A percentile compares a stretch with the other conserved stretches of the same genome.
These are phyloP conservation scores for Cruciata laevipes DNA, from an alignment of 257 asterid species.

Conservation along the genomic window DNA sequence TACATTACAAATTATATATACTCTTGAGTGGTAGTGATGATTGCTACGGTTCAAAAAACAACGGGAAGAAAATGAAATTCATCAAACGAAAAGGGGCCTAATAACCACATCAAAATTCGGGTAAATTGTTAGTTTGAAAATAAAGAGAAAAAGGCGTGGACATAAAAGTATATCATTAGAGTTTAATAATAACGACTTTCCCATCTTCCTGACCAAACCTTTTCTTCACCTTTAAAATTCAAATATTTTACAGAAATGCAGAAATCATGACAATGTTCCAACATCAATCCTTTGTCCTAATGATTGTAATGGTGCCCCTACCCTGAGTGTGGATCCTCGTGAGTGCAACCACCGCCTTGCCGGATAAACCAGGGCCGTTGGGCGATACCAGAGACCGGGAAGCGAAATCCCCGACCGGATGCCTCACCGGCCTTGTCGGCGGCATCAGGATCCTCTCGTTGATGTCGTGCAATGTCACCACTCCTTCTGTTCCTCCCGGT, in stretches of 20 bases:
- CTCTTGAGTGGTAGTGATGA: not conserved
- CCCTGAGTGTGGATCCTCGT: constrained; percentile 86
- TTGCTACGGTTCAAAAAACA: not conserved
- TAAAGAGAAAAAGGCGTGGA: not conserved
- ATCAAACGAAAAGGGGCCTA: not conserved
- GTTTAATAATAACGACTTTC: not conserved
- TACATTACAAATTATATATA: not conserved
- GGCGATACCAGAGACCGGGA: constrained; percentile 53
- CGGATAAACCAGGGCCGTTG: constrained; percentile 80
- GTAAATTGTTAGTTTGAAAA: not conserved
- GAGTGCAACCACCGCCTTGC: constrained; percentile 83
- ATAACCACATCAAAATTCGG: not conserved
- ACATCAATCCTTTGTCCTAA: constrained; percentile 56
- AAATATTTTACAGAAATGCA: not conserved
- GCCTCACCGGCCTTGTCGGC: constrained; percentile 75
- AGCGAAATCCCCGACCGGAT: constrained; percentile 93
- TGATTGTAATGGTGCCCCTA: constrained; percentile 82
- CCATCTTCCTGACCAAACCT: not conserved
- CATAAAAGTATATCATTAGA: not conserved
- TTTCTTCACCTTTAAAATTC: not conserved
- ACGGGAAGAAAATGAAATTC: not conserved
- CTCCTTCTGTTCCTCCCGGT: constrained; percentile 84
- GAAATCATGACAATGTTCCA: not conserved
- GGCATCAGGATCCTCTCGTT: constrained; percentile 82
- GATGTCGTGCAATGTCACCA: constrained; percentile 64